Base-by-base conservation (phyloP, 441 rosid genomes). In the Croton setiger region DNA sequence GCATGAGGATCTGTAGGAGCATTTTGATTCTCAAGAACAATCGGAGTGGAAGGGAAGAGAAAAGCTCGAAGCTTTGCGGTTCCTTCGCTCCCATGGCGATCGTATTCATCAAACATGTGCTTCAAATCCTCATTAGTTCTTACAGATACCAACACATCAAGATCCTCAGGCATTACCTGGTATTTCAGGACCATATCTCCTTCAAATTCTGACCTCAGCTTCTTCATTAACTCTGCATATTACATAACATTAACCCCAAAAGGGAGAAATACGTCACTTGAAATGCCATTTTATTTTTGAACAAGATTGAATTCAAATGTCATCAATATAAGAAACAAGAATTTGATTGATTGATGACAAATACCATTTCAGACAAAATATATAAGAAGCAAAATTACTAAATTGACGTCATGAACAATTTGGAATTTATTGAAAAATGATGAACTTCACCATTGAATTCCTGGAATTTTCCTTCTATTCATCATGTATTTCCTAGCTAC, bases 41-140 rank as follows among this genome's bases (percentile, higher is more conserved):
- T 20, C 0, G 85, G 87, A 41, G 54, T 80, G 36, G 81, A 48
- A 23, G 93, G 91, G 77, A 89, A 88, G 76, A 91, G 70, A 74
- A 87, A 93, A 6, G 88, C 75, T 47, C 92, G 81, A 10, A 88
- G 82, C 76, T 82, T 84, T 0, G 92, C 75, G 43, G 74, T 74
- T 45, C 91, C 85, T 76, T 73, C 79, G 7, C 41, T 76, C 51
- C 74, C 91, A 33, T 83, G 89, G 8, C 86, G 90, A 37, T 79
- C 76, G 35, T 80, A 74, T 64, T 94, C 96, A 0, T 94, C 96
- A 12, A 94, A 45, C 97, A 94, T 88, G 75, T 87, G 90, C 74
- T 80, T 84, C n/a, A 91, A 73, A 80, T 91, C 98, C 75, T 94
- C 95, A 11, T 89, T 88, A 0, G 84, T 82, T 71, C 74, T 80